phyloP scores from a whole-genome alignment of 2,329 filamentous ascomycete genomes.

The Elsinoe ampelina region DNA sequence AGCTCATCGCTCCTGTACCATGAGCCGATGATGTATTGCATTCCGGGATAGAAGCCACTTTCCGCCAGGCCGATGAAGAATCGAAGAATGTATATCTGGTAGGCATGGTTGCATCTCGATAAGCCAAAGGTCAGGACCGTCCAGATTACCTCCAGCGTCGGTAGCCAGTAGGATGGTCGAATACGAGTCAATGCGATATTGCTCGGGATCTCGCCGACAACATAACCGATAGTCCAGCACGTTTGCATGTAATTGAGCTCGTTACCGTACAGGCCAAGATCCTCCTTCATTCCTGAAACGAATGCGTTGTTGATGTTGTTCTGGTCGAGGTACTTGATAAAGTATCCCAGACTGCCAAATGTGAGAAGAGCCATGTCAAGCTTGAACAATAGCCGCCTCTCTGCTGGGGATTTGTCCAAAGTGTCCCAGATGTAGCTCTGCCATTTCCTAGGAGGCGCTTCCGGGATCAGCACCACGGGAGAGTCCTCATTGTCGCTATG shows the following conservation, averaged over 20 bases:
- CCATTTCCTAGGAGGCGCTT: conserved; percentile 31
- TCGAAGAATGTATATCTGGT: conserved; percentile 39
- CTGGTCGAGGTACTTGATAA: conserved; percentile 38
- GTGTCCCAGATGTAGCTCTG: conserved; percentile 45
- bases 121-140: conserved; percentile 40
- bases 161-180: conserved; percentile 41
- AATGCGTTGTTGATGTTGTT: conserved; percentile 35
- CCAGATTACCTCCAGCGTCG: conserved; percentile 41
- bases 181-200: conserved; percentile 44
- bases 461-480: conserved; percentile 15
- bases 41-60: conserved; percentile 44
- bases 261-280: conserved; percentile 44
- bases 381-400: conserved; percentile 42
- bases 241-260: conserved; percentile 49
- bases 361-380: conserved; percentile 41
- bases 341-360: conserved; percentile 40
- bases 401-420: conserved; percentile 43
- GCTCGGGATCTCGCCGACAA: conserved; percentile 44
- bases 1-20: conserved; percentile 45
- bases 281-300: conserved; percentile 44
- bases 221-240: conserved; percentile 52
- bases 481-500: background rate
- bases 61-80: conserved; percentile 45
- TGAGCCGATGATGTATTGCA: conserved; percentile 43
- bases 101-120: conserved; percentile 32